Percentiles rank a stretch among this genome's conserved stretches.
These are phyloP conservation scores for Calonectria hawksworthii DNA, from an alignment of 2,329 filamentous ascomycete species.

Conservation along the genomic window DNA sequence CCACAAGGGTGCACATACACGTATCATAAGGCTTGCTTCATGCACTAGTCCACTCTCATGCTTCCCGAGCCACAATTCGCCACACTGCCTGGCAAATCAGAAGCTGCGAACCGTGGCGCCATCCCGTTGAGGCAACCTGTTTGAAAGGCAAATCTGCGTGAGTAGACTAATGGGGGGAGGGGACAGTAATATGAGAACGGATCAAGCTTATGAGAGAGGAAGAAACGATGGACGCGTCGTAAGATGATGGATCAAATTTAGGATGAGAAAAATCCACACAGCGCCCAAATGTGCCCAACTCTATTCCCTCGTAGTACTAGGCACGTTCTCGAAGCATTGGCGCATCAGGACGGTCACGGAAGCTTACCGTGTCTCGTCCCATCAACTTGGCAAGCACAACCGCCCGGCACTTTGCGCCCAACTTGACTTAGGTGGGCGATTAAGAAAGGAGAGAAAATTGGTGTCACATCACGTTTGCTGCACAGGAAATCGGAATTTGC, in stretches of 20 bases:
- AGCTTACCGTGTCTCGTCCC: not conserved
- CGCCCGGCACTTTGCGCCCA: not conserved
- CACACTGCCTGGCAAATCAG: constrained; percentile 27
- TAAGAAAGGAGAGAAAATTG: not conserved
- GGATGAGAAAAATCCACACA: not conserved
- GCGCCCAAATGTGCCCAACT: not conserved
- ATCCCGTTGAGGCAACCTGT: constrained; percentile 29
- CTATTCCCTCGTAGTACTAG: not conserved
- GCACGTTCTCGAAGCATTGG: not conserved
- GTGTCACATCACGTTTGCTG: too few species aligned
- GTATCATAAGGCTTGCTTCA: constrained; percentile 26
- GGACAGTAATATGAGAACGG: constrained; percentile 8
- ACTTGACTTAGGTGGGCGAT: not conserved
- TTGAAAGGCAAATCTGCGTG: constrained; percentile 11
- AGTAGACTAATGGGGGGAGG: not conserved
- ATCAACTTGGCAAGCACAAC: not conserved
- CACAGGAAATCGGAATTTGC: not conserved
- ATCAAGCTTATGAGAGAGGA: not conserved
- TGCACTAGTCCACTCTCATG: constrained; percentile 32
- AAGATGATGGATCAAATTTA: not conserved
- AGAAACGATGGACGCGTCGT: not conserved
- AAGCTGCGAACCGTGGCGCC: constrained; percentile 26
- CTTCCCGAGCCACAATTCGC: constrained; percentile 36
- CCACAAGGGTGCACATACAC: constrained; percentile 6
- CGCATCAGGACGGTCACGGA: not conserved